Evolutionary conservation across 1,284 basidiomycete species (phyloP).

Genomic region (Trametes pubescens): DNA sequence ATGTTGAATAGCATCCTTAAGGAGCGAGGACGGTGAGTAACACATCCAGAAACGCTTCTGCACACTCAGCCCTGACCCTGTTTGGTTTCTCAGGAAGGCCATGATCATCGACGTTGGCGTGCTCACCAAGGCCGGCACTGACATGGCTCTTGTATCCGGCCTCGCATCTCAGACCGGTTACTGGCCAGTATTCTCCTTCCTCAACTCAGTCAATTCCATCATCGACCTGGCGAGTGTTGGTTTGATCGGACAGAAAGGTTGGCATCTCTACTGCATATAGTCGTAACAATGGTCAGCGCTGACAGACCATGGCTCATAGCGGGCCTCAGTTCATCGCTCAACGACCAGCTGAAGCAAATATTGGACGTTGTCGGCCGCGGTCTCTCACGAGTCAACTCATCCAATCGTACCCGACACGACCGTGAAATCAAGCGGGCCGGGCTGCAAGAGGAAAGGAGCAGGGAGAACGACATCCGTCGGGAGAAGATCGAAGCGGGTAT

Average conservation of each 20-base stretch:
- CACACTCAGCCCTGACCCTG: background rate
- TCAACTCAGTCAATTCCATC: conserved; percentile 86
- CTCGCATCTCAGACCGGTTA: conserved; percentile 90
- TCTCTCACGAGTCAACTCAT: conserved; percentile 69
- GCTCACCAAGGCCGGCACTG: conserved; percentile 78
- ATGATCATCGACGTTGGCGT: conserved; percentile 86
- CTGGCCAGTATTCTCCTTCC: conserved; percentile 90
- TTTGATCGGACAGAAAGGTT: conserved; percentile 93
- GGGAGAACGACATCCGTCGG: conserved; percentile 48
- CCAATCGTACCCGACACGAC: conserved; percentile 56
- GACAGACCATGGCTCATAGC: conserved; percentile 53
- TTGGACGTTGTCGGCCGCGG: conserved; percentile 83
- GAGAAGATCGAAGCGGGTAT: conserved; percentile 63
- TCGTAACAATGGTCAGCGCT: background rate
- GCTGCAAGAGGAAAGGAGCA: conserved; percentile 41
- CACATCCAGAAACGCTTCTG: background rate
- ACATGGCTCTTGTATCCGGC: conserved; percentile 72
- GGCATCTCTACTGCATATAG: conserved; percentile 7
- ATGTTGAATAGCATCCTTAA: conserved; percentile 73
- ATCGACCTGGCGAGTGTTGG: conserved; percentile 95
- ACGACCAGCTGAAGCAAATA: conserved; percentile 87
- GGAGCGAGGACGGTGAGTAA: conserved; percentile 63
- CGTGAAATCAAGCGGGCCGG: conserved; percentile 47
- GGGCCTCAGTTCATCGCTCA: conserved; percentile 85
- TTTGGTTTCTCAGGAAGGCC: conserved; percentile 57